Percentiles rank a stretch among this genome's conserved stretches.
phyloP scores from a whole-genome alignment of 129 eudicot species.

The Centella asiatica region DNA sequence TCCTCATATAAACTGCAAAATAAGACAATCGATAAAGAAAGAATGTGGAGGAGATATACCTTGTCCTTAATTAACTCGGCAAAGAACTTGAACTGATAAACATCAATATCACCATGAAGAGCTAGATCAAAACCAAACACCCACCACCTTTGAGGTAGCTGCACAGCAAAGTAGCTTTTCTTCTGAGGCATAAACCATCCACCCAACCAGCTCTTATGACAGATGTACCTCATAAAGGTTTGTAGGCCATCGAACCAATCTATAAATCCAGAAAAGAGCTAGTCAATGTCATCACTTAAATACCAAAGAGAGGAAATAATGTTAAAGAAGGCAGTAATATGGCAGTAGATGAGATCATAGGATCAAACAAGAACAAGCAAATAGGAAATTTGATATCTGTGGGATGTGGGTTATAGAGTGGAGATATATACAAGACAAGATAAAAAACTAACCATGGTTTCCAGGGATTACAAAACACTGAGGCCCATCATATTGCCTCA shows the following conservation, averaged over 20 bases:
- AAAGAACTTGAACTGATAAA: conserved; percentile 91
- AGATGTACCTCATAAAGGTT: conserved; percentile 91
- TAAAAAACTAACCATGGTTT: conserved; percentile 69
- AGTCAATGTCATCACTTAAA: conserved; percentile 6
- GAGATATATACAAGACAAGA: neutral
- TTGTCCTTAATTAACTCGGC: conserved; percentile 69
- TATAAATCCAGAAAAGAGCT: conserved; percentile 18
- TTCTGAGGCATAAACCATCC: conserved; percentile 99
- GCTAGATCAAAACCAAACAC: conserved; percentile 95
- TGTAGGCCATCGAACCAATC: conserved; percentile 99
- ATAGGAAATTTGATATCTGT: neutral
- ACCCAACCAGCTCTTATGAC: conserved; percentile 99
- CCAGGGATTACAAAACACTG: conserved; percentile 96
- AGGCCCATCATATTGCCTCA: conserved; percentile 80
- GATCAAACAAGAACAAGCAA: neutral
- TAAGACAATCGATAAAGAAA: neutral
- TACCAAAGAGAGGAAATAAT: conserved; percentile 1
- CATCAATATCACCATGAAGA: conserved; percentile 89
- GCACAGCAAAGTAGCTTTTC: conserved; percentile 93
- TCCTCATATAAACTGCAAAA: neutral
- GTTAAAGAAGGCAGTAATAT: neutral
- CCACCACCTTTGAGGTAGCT: conserved; percentile 96
- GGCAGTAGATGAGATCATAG: neutral
- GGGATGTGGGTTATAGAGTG: neutral
- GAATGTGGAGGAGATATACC: conserved; percentile 30